Evolutionary conservation across 768 basidiomycete genomes (phyloP).

Genomic region (Pleurotus giganteus): DNA sequence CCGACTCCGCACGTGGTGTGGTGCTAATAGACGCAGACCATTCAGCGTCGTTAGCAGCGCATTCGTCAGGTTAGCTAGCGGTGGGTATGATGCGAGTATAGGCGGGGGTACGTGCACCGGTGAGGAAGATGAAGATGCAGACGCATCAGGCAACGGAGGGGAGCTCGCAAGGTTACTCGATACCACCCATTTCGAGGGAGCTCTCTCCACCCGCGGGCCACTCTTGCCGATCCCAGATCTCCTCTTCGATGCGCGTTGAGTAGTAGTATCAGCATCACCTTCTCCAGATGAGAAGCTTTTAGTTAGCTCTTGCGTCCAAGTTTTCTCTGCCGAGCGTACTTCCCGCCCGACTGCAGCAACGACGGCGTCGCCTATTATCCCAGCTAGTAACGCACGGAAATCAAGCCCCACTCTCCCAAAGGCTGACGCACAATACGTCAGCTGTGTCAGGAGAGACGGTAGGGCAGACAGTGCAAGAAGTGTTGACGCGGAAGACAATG

Average conservation of each 20-base stretch:
- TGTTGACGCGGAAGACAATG: conserved; percentile 49
- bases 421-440: conserved; percentile 90
- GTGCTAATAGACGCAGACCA: conserved; percentile 77
- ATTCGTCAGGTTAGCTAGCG: conserved; percentile 73
- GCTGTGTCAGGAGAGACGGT: conserved; percentile 84
- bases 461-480: conserved; percentile 67
- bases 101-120: conserved; percentile 65
- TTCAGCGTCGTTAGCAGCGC: conserved; percentile 74
- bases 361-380: conserved; percentile 68
- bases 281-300: conserved; percentile 17
- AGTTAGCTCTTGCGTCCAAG: conserved; percentile 31
- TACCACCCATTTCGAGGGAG: conserved; percentile 54
- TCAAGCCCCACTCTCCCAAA: conserved; percentile 93
- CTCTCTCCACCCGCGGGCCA: conserved; percentile 14
- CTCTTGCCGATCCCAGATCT: conserved; percentile 7
- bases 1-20: conserved; percentile 52
- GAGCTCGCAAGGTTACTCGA: conserved; percentile 28
- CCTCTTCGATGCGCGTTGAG: conserved; percentile 8
- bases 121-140: conserved; percentile 30
- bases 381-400: conserved; percentile 68
- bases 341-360: conserved; percentile 52
- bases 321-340: conserved; percentile 37
- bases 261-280: conserved; percentile 4
- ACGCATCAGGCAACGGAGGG: conserved; percentile 26
- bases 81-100: conserved; percentile 68